A percentile compares a stretch with the other conserved stretches of the same genome.
phyloP scores from a whole-genome alignment of 306 rosid species.

The Astragalus membranaceus region DNA sequence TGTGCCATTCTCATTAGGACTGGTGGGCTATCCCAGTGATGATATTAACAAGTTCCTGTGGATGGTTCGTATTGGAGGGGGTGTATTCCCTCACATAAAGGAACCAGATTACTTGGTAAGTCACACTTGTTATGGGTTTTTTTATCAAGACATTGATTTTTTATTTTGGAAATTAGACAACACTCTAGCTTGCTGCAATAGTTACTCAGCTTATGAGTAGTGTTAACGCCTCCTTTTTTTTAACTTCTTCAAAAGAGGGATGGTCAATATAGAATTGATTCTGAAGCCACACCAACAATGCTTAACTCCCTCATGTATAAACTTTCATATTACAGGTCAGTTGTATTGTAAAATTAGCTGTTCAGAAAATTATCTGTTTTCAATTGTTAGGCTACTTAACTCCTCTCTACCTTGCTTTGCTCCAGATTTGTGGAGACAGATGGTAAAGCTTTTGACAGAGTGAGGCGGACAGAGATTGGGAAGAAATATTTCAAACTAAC shows the following conservation, averaged over 20 bases:
- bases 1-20: constrained; percentile 46
- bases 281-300: constrained; percentile 94
- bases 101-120: constrained; percentile 95
- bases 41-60: constrained; percentile 97
- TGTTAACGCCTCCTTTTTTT: constrained; percentile 1
- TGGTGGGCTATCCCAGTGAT: constrained; percentile 98
- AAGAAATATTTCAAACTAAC: constrained; percentile 88
- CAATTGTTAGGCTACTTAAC: constrained; percentile 1
- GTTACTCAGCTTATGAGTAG: neutral
- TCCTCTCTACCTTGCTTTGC: constrained; percentile 12
- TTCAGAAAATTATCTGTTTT: neutral
- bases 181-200: neutral
- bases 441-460: constrained; percentile 89
- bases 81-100: constrained; percentile 96
- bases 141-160: constrained; percentile 1
- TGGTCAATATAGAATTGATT: constrained; percentile 94
- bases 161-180: neutral
- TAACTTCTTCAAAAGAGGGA: constrained; percentile 56
- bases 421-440: constrained; percentile 96
- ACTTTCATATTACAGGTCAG: constrained; percentile 95
- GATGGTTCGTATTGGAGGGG: constrained; percentile 99
- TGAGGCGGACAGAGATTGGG: constrained; percentile 91
- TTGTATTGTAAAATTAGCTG: constrained; percentile 14
- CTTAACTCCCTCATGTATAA: constrained; percentile 94
- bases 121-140: neutral